Percentiles rank a stretch among this genome's conserved stretches.
Evolutionary conservation across 495 filamentous ascomycete genomes (phyloP).

Genomic region (Aspergillus hancockii): DNA sequence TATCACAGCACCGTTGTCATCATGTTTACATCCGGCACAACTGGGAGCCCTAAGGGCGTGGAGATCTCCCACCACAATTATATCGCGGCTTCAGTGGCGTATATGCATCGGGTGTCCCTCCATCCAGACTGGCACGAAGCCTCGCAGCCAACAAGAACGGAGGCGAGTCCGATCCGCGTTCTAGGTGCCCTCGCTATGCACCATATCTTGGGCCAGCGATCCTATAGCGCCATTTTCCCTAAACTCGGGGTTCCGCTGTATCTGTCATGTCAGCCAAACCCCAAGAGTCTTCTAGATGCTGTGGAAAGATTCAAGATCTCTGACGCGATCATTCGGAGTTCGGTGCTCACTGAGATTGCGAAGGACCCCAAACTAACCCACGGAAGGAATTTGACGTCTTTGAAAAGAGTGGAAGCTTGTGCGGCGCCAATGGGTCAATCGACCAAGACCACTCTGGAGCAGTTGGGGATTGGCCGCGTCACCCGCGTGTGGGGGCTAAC

Average conservation of each 20-base stretch:
- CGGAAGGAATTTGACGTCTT: too few species aligned
- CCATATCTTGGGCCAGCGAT: background rate
- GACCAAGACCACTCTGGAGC: too few species aligned
- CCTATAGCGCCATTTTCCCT: background rate
- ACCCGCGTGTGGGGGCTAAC: too few species aligned
- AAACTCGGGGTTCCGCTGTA: background rate
- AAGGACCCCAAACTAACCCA: too few species aligned
- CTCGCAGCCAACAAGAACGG: too few species aligned
- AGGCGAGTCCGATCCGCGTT: background rate
- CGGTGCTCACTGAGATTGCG: too few species aligned
- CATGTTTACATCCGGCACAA: background rate
- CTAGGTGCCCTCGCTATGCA: background rate
- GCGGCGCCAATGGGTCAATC: too few species aligned
- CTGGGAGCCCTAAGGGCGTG: background rate
- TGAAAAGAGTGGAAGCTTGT: too few species aligned
- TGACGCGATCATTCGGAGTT: too few species aligned
- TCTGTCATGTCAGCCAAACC: background rate
- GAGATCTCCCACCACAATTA: background rate
- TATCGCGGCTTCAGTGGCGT: background rate
- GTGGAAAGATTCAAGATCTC: too few species aligned
- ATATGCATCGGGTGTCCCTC: background rate
- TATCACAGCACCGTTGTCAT: background rate
- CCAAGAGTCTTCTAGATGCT: too few species aligned
- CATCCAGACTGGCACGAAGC: slow-evolving; percentile 1
- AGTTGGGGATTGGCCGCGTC: too few species aligned